Conservation (phyloP, 1,284 basidiomycete genomes). For the Sanghuangporus weigelae region DNA sequence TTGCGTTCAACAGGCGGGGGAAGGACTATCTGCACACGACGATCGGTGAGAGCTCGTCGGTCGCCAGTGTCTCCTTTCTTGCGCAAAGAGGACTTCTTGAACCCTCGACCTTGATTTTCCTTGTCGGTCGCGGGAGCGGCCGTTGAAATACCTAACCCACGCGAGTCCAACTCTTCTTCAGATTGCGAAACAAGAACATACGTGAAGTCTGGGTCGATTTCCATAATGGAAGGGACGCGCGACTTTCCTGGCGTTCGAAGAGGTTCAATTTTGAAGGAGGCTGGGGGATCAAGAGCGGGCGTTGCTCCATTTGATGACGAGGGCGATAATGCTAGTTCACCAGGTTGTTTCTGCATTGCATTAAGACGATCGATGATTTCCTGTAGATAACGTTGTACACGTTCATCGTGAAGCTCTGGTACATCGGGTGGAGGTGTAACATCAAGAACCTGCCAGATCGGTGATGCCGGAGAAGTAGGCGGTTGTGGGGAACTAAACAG, state of each 20-base stretch:
- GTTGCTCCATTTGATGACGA: slow-evolving; percentile 21
- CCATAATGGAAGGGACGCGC: background rate
- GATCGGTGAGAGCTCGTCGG: slow-evolving; percentile 23
- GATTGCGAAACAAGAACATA: slow-evolving; percentile 1
- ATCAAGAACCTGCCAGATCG: slow-evolving; percentile 28
- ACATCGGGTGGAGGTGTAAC: slow-evolving; percentile 29
- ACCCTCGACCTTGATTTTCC: slow-evolving; percentile 29
- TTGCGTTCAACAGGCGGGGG: slow-evolving; percentile 21
- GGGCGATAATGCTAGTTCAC: slow-evolving; percentile 23
- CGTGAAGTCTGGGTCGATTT: background rate
- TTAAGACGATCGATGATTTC: slow-evolving; percentile 80
- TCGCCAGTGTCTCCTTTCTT: slow-evolving; percentile 27
- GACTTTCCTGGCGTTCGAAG: background rate
- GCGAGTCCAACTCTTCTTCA: background rate
- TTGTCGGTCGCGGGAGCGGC: slow-evolving; percentile 25
- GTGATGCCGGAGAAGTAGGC: slow-evolving; percentile 26
- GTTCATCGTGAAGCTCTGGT: slow-evolving; percentile 59
- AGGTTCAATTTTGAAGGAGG: background rate
- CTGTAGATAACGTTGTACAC: slow-evolving; percentile 74
- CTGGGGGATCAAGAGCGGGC: slow-evolving; percentile 20
- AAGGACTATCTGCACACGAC: slow-evolving; percentile 49
- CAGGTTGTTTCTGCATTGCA: slow-evolving; percentile 48
- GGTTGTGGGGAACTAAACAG: slow-evolving; percentile 26
- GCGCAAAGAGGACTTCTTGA: slow-evolving; percentile 42
- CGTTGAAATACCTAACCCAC: slow-evolving; percentile 4